These are phyloP conservation scores for Elongisporangium senticosum DNA, from an alignment of 352 stramenopile species.

Conservation along the genomic window DNA sequence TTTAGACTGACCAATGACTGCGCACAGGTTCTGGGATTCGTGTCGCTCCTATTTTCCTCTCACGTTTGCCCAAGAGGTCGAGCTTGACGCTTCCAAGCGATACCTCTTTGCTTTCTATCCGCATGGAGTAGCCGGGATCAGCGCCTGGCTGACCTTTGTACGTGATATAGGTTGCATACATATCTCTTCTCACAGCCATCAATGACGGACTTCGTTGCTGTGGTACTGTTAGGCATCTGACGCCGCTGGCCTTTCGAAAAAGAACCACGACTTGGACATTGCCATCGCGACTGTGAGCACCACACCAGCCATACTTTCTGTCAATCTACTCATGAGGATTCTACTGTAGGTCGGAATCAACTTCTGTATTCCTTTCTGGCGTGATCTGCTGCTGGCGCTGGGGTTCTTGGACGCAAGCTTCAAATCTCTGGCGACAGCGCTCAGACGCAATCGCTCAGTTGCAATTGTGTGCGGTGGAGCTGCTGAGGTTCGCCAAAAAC, in stretches of 20 bases:
- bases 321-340: neutral
- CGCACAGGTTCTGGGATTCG: conserved; percentile 29
- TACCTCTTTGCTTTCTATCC: conserved; percentile 47
- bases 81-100: conserved; percentile 23
- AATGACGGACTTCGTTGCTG: neutral
- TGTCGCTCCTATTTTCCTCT: conserved; percentile 38
- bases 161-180: neutral
- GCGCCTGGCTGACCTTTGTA: conserved; percentile 42
- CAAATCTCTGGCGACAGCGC: conserved; percentile 20
- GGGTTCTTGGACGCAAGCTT: conserved; percentile 56
- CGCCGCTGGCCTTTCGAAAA: conserved; percentile 21
- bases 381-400: conserved; percentile 36
- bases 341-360: conserved; percentile 31
- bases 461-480: conserved; percentile 38
- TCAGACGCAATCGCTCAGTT: conserved; percentile 26
- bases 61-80: conserved; percentile 30
- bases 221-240: conserved; percentile 19
- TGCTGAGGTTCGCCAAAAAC: conserved; percentile 23
- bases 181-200: neutral
- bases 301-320: neutral
- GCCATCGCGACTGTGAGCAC: conserved; percentile 30
- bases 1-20: neutral
- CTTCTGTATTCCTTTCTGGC: conserved; percentile 47
- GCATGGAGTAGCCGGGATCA: conserved; percentile 47
- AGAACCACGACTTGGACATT: conserved; percentile 38